Evolutionary conservation across 805 yeast genomes (phyloP), one percentile per base, ranked within the genome.

Genomic region (Sugiyamaella smithiae): DNA sequence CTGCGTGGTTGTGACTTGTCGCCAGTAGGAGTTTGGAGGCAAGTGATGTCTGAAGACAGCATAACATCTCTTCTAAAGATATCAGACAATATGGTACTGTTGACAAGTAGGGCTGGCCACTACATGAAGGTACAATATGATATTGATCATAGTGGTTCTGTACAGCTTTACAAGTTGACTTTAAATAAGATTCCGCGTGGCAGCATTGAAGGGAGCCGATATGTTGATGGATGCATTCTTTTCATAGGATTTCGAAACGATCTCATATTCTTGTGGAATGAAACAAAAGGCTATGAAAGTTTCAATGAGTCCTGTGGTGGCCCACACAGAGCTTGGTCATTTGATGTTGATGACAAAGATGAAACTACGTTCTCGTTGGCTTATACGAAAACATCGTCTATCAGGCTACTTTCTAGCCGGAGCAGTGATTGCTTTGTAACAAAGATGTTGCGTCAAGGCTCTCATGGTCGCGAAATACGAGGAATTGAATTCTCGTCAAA

Each of bases 391-490:
- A 75, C 82, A 22, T 73, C 84, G 14, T 37, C 48, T 24, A 35
- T 66, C 67, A 43, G 57, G 77, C 19, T 71, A 73, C 47, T 57
- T 50, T 53, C 66, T 65, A 57, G 57, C 28, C 40, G 43, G 11
- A 48, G 53, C 9, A 16, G 33, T 9, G 7, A 26, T 5, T n/a
- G 44, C 16, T 55, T 53, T 25, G 26, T 22, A 28, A 23, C 41
- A 1, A 33, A 58, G 4, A 52, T 72, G 6, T 59, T 83, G 22
- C 70, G 70, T 29, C 68, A 73, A 7, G 97, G 97, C 0, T 74
- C 88, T 0, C 98, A 93, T 65, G 99, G 99, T 0, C 76, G 98
- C 54, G 99, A 93, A 65, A 78, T 91, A 4, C 74, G 99, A 56
- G 86, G 82, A 48, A 70, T 90, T 12, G 74, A 85, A 1, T 72